Evolutionary conservation across 208 protist genomes (phyloP).

Genomic region (Herpetomonas tarakana): DNA sequence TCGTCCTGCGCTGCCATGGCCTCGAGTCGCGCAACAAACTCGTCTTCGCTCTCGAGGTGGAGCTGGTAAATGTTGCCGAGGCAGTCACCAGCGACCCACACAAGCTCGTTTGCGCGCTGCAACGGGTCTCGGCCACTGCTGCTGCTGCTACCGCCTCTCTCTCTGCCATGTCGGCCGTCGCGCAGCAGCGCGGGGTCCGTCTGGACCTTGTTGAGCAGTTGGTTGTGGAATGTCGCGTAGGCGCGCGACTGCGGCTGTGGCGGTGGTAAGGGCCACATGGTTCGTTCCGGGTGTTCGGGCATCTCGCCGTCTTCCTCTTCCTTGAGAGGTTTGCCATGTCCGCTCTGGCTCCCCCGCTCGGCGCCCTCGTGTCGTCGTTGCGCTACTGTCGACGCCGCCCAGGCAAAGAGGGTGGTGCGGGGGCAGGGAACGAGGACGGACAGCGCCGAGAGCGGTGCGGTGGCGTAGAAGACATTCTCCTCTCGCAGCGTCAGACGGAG

Average conservation of each 20-base stretch:
- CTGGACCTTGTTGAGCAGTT: too few relatives aligned
- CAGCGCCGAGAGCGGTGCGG: slow-evolving; percentile 20
- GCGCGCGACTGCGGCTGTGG: background rate
- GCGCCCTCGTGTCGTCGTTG: too few relatives aligned
- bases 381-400: too few relatives aligned
- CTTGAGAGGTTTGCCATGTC: too few relatives aligned
- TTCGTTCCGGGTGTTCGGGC: too few relatives aligned
- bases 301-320: too few relatives aligned
- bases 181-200: background rate
- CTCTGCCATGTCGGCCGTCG: too few relatives aligned
- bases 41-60: slow-evolving; percentile 24
- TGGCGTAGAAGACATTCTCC: slow-evolving; percentile 25
- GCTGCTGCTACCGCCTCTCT: too few relatives aligned
- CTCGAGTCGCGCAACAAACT: background rate
- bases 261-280: background rate
- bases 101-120: background rate
- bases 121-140: too few relatives aligned
- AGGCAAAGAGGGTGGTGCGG: background rate
- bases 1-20: too few relatives aligned
- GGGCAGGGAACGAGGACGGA: background rate
- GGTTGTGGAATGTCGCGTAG: too few relatives aligned
- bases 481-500: slow-evolving; percentile 12
- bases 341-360: too few relatives aligned
- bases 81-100: slow-evolving; percentile 60
- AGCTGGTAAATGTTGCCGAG: slow-evolving; percentile 80